A percentile compares a stretch with the other conserved stretches of the same genome.
Conservation (phyloP, 2,329 filamentous ascomycete genomes). For the Grosmannia serpens region DNA sequence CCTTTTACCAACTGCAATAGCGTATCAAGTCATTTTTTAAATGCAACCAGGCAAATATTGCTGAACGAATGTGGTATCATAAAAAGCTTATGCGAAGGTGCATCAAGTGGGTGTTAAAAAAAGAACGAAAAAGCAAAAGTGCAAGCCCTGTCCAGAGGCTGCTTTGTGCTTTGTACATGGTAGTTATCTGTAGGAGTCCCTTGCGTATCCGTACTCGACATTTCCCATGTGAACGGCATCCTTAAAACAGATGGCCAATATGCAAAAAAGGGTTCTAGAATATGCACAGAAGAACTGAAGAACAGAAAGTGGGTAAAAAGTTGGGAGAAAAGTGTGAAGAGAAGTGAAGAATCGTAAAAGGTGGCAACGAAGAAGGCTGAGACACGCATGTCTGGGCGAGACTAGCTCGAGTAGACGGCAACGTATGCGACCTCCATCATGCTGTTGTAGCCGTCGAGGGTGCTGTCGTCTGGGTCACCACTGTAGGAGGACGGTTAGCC, state of each 20-base stretch:
- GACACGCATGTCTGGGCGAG: not conserved
- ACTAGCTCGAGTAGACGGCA: constrained; percentile 14
- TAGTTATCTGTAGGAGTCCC: not conserved
- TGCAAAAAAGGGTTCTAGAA: constrained; percentile 1
- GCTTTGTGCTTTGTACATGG: not conserved
- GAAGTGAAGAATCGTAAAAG: not conserved
- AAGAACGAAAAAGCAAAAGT: not conserved
- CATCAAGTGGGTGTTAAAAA: not conserved
- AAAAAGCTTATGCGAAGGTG: not conserved
- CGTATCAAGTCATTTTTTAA: not conserved
- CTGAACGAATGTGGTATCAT: constrained; percentile 4
- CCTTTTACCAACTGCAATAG: not conserved
- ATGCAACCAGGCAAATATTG: not conserved
- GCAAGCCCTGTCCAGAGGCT: not conserved
- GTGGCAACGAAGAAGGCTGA: not conserved
- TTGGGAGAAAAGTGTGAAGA: not conserved
- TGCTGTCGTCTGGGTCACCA: constrained; percentile 30
- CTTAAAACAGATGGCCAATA: not conserved
- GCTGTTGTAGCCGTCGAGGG: constrained; percentile 13
- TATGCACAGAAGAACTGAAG: not conserved
- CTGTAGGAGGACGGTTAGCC: constrained; percentile 13
- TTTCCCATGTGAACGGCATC: not conserved
- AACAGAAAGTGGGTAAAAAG: not conserved
- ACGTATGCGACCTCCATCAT: constrained; percentile 20
- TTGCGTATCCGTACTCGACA: not conserved